Percentiles rank a stretch among this genome's conserved stretches.
Conservation (phyloP, 495 filamentous ascomycete genomes). For the Aspergillus sparsus region DNA sequence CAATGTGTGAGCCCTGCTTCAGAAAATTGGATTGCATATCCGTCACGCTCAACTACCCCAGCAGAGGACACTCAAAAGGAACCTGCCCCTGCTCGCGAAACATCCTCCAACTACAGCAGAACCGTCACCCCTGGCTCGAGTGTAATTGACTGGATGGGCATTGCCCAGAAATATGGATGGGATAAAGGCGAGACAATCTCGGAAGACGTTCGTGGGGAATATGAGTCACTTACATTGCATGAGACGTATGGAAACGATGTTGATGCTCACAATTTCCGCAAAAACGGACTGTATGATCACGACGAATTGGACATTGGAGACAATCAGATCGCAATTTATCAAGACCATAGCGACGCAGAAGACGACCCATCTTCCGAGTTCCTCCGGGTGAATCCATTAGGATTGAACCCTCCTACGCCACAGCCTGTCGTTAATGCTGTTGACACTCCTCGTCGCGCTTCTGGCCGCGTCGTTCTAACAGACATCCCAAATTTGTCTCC, state of each 20-base stretch:
- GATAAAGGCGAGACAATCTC: slow-evolving; percentile 34
- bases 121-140: slow-evolving; percentile 41
- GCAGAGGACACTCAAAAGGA: slow-evolving; percentile 28
- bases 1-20: slow-evolving; percentile 47
- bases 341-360: slow-evolving; percentile 49
- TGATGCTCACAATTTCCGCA: slow-evolving; percentile 21
- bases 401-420: slow-evolving; percentile 56
- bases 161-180: slow-evolving; percentile 36
- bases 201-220: slow-evolving; percentile 44
- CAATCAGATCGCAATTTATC: slow-evolving; percentile 43
- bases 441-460: slow-evolving; percentile 20
- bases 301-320: slow-evolving; percentile 43
- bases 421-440: slow-evolving; percentile 36
- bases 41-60: slow-evolving; percentile 55
- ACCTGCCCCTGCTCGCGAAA: slow-evolving; percentile 43
- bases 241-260: slow-evolving; percentile 44
- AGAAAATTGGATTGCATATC: slow-evolving; percentile 62
- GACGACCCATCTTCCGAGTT: slow-evolving; percentile 34
- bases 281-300: slow-evolving; percentile 30
- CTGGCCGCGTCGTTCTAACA: slow-evolving; percentile 33
- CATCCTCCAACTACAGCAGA: slow-evolving; percentile 48
- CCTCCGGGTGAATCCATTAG: slow-evolving; percentile 50
- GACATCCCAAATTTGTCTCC: slow-evolving; percentile 42
- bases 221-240: slow-evolving; percentile 42
- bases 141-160: slow-evolving; percentile 41